phyloP scores from a whole-genome alignment of 164 flowering plant genomes.

The Vitis amurensis region DNA sequence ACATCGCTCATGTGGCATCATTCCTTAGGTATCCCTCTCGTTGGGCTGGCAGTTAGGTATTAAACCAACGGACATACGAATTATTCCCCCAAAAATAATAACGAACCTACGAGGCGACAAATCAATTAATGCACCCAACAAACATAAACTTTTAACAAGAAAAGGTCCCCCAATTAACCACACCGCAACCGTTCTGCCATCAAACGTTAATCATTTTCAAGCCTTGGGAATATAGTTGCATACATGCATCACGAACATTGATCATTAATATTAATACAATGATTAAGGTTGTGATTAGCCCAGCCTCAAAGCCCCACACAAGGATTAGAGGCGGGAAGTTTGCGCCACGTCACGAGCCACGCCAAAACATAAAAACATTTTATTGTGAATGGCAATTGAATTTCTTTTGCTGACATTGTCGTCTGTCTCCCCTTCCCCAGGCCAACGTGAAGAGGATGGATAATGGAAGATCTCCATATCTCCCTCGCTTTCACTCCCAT shows the following conservation, averaged over 20 bases:
- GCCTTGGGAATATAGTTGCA: conserved; percentile 2
- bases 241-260: conserved; percentile 13
- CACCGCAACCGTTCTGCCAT: no score
- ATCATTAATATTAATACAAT: conserved; percentile 7
- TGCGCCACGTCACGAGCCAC: conserved; percentile 6
- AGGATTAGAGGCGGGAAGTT: conserved; percentile 2
- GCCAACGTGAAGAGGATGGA: background rate
- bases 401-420: background rate
- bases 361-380: conserved; percentile 2
- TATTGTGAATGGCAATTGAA: background rate
- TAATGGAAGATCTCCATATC: background rate
- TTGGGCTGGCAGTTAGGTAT: no score
- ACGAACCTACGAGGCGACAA: no score
- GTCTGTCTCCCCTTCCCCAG: background rate
- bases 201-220: no score
- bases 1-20: no score
- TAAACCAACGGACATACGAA: no score
- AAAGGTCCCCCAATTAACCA: no score
- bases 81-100: no score
- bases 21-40: no score
- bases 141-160: no score
- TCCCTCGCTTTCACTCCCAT: background rate
- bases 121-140: no score
- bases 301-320: background rate
- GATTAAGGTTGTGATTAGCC: conserved; percentile 10